A percentile compares a stretch with the other conserved stretches of the same genome.
phyloP scores from a whole-genome alignment of 768 basidiomycete genomes.

The Lentinula sp. region DNA sequence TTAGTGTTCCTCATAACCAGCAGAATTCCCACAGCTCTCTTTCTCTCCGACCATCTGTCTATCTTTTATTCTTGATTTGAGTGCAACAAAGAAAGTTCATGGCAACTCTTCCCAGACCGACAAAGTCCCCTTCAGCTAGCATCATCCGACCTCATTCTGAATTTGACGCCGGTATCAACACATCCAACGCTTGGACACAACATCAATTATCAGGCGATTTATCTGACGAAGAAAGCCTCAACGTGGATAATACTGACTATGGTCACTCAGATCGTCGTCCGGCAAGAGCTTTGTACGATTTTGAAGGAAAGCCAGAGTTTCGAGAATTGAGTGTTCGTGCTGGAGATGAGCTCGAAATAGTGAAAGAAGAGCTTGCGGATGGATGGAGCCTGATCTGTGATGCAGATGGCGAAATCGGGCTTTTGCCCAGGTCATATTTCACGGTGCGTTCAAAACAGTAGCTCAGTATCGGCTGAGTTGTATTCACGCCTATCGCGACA shows the following conservation, averaged over 20 bases:
- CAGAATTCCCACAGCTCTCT: too few relatives aligned
- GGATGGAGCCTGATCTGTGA: conserved; percentile 76
- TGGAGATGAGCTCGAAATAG: conserved; percentile 64
- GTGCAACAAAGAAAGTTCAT: conserved; percentile 13
- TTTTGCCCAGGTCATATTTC: conserved; percentile 68
- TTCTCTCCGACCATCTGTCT: too few relatives aligned
- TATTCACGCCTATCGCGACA: background rate
- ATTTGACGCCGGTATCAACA: conserved; percentile 76
- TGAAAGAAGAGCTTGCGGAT: conserved; percentile 67
- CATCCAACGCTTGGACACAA: conserved; percentile 73
- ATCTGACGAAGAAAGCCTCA: conserved; percentile 15
- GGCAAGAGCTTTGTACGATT: conserved; percentile 67
- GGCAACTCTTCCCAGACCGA: conserved; percentile 29
- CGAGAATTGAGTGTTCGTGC: conserved; percentile 63
- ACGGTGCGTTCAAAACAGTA: conserved; percentile 44
- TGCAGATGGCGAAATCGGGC: conserved; percentile 52
- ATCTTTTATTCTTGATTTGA: background rate
- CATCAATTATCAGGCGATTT: conserved; percentile 30
- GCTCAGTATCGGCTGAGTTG: background rate
- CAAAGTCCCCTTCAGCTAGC: conserved; percentile 18
- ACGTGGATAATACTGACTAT: conserved; percentile 22
- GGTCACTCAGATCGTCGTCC: conserved; percentile 26
- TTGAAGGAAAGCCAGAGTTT: conserved; percentile 72
- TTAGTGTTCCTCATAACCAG: too few relatives aligned
- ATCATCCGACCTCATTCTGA: conserved; percentile 31